Conservation (phyloP, 331 rosid genomes). For the Saraca asoca region DNA sequence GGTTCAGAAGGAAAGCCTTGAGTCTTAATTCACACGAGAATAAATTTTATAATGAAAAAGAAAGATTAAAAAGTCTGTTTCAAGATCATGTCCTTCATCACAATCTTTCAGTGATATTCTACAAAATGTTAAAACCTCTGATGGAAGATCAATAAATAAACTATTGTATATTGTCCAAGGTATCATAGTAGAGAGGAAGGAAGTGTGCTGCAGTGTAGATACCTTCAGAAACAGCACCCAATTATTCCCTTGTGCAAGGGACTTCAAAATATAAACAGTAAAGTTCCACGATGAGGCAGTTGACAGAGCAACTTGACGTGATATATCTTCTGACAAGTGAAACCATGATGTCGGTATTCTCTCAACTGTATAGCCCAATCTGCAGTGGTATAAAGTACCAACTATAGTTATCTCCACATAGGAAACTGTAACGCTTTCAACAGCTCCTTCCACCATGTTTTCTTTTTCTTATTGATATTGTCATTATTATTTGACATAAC, state of each 20-base stretch:
- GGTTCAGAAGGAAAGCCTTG: not conserved
- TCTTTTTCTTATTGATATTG: not conserved
- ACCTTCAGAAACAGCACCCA: constrained; percentile 72
- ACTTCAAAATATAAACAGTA: constrained; percentile 58
- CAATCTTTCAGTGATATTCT: constrained; percentile 5
- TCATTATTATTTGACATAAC: constrained; percentile 15
- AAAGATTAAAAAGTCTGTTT: constrained; percentile 9
- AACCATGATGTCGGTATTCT: constrained; percentile 73
- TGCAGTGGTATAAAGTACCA: constrained; percentile 42
- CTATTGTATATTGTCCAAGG: not conserved
- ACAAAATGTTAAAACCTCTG: not conserved
- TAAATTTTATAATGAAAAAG: not conserved
- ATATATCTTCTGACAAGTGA: constrained; percentile 70
- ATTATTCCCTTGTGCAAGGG: constrained; percentile 69
- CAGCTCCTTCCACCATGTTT: constrained; percentile 23
- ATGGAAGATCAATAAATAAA: not conserved
- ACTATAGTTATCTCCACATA: constrained; percentile 33
- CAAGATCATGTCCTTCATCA: constrained; percentile 15
- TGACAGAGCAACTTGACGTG: constrained; percentile 52
- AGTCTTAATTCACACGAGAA: not conserved
- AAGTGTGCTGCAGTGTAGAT: constrained; percentile 16
- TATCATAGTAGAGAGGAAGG: constrained; percentile 21
- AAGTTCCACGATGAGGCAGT: constrained; percentile 74
- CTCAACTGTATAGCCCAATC: constrained; percentile 77
- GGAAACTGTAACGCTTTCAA: constrained; percentile 24